Conservation (phyloP, 768 basidiomycete species). For the Lactarius evosmus region DNA sequence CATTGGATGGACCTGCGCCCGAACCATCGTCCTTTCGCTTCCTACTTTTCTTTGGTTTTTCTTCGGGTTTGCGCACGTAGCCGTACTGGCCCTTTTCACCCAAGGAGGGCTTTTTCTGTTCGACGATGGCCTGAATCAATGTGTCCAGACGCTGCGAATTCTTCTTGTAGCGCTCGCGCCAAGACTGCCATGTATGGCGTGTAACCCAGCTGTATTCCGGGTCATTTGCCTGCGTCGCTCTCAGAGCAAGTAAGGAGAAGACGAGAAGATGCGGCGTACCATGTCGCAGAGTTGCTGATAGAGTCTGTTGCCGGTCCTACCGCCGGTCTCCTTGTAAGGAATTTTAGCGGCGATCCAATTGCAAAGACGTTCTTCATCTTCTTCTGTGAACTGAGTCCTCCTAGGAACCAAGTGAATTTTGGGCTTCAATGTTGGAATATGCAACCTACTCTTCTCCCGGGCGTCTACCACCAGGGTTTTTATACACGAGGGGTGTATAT, state of each 20-base stretch:
- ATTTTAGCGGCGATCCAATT: constrained; percentile 81
- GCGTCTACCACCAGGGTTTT: constrained; percentile 78
- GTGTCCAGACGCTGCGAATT: constrained; percentile 64
- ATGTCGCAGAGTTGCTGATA: constrained; percentile 79
- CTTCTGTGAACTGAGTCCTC: constrained; percentile 72
- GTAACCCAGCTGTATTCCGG: constrained; percentile 77
- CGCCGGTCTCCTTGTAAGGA: constrained; percentile 78
- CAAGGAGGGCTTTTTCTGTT: constrained; percentile 59
- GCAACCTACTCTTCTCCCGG: constrained; percentile 72
- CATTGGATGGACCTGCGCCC: constrained; percentile 18
- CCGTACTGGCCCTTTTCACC: constrained; percentile 84
- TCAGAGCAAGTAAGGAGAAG: not conserved
- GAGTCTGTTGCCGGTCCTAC: constrained; percentile 75
- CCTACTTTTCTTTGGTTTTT: constrained; percentile 49
- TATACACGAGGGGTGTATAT: constrained; percentile 76
- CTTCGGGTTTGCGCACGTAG: constrained; percentile 72
- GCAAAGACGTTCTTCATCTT: constrained; percentile 72
- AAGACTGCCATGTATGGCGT: constrained; percentile 87
- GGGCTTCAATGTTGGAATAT: not conserved
- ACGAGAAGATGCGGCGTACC: constrained; percentile 39
- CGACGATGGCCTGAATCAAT: constrained; percentile 63
- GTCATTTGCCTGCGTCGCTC: constrained; percentile 48
- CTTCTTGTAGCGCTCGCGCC: constrained; percentile 88
- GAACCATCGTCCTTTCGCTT: constrained; percentile 27
- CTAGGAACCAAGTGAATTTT: constrained; percentile 38